phyloP scores from a whole-genome alignment of 345 rosid genomes.

The Mangifera indica region DNA sequence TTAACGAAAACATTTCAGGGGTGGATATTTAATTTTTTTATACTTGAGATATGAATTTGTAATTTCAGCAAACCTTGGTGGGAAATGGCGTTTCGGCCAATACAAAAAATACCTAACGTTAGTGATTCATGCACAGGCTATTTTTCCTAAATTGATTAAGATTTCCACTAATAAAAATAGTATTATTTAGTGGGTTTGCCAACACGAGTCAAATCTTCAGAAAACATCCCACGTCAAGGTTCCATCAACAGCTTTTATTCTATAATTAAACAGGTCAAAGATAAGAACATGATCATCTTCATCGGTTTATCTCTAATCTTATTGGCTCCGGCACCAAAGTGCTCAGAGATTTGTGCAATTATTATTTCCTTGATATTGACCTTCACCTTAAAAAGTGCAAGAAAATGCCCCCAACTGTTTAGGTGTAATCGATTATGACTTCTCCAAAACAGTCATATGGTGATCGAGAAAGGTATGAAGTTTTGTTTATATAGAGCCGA shows the following conservation, averaged over 20 bases:
- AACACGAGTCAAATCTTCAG: not conserved
- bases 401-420: not conserved
- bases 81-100: no score
- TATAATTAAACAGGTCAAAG: not conserved
- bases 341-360: not conserved
- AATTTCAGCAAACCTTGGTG: no score
- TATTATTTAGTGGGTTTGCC: conserved; percentile 1
- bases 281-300: not conserved
- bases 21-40: no score
- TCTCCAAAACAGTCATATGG: not conserved
- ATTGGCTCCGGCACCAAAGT: conserved; percentile 8
- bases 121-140: conserved; percentile 29
- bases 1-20: no score
- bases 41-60: no score
- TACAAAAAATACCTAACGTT: not conserved
- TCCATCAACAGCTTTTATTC: not conserved
- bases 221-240: not conserved
- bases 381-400: not conserved
- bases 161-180: not conserved
- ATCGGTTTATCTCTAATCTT: not conserved
- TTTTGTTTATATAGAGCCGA: not conserved
- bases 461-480: not conserved
- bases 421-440: no score
- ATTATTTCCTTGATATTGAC: not conserved
- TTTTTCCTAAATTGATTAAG: not conserved